Conservation (phyloP, 306 rosid species). For the Castanospermum australe region DNA sequence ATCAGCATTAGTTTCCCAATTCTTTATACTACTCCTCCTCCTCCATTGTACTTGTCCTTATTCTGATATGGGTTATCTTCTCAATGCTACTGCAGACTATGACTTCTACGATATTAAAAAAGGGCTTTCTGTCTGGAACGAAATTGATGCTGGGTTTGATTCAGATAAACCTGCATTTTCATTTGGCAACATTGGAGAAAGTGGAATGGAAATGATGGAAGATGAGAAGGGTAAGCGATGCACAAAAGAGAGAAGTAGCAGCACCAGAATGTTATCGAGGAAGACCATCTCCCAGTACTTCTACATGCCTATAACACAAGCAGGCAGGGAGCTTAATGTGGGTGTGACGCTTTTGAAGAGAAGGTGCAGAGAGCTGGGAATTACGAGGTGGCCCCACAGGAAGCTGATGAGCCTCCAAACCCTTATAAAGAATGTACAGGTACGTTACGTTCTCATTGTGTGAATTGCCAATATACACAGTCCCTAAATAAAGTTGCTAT, state of each 20-base stretch:
- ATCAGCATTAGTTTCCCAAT: not conserved
- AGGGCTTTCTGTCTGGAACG: constrained; percentile 26
- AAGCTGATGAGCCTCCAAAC: constrained; percentile 81
- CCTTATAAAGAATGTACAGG: constrained; percentile 68
- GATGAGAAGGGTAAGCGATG: constrained; percentile 9
- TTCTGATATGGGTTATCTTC: not conserved
- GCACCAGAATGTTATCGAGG: constrained; percentile 42
- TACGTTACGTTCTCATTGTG: not conserved
- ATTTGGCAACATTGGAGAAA: constrained; percentile 17
- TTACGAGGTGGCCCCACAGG: constrained; percentile 84
- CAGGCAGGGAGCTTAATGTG: constrained; percentile 67
- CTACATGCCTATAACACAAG: constrained; percentile 76
- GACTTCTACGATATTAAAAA: constrained; percentile 20
- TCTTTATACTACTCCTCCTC: not conserved
- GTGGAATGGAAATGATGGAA: not conserved
- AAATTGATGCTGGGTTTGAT: constrained; percentile 20
- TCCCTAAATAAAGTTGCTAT: not conserved
- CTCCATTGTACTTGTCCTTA: not conserved
- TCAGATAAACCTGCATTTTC: not conserved
- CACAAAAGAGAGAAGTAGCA: constrained; percentile 22
- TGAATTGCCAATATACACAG: not conserved
- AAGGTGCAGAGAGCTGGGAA: constrained; percentile 77
- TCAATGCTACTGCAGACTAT: constrained; percentile 28
- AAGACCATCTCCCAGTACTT: constrained; percentile 51
- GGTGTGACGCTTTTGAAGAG: constrained; percentile 78